A percentile compares a stretch with the other conserved stretches of the same genome.
These are phyloP conservation scores for Stereum hirsutum DNA, from an alignment of 1,284 basidiomycete species.

Conservation along the genomic window DNA sequence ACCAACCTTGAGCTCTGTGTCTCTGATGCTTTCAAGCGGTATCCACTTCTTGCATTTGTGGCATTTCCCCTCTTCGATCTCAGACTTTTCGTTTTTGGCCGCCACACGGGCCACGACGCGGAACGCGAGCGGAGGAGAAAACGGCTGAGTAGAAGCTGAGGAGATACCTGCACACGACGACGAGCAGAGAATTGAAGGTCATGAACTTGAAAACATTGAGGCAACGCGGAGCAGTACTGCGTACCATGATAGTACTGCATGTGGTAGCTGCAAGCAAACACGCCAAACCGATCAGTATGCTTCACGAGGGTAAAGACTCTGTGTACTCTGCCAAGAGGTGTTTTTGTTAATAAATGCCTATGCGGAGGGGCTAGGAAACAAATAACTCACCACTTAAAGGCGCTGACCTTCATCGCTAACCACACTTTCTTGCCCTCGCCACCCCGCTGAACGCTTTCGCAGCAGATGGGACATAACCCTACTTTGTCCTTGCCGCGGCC, in stretches of 20 bases:
- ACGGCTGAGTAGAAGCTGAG: conserved; percentile 50
- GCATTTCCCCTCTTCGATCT: conserved; percentile 62
- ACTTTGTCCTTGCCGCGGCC: conserved; percentile 62
- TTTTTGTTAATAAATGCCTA: neutral
- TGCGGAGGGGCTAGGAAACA: neutral
- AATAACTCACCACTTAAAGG: conserved; percentile 59
- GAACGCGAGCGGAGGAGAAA: conserved; percentile 65
- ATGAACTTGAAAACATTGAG: conserved; percentile 1
- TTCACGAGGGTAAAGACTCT: conserved; percentile 12
- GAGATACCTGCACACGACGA: conserved; percentile 52
- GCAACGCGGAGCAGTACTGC: neutral
- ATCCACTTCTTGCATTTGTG: conserved; percentile 71
- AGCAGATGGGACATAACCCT: conserved; percentile 72
- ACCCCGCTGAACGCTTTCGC: conserved; percentile 49
- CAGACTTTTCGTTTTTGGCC: conserved; percentile 47
- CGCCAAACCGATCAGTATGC: conserved; percentile 2
- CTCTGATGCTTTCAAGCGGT: conserved; percentile 59
- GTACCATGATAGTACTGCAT: conserved; percentile 72
- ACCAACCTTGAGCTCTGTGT: conserved; percentile 56
- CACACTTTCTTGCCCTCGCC: conserved; percentile 57
- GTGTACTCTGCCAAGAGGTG: neutral
- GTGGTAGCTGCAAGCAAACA: conserved; percentile 45
- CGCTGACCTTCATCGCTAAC: conserved; percentile 73
- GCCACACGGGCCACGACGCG: conserved; percentile 36
- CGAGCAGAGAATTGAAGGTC: conserved; percentile 1